phyloP scores from a whole-genome alignment of 2,329 filamentous ascomycete species.

The Fusarium hostae region DNA sequence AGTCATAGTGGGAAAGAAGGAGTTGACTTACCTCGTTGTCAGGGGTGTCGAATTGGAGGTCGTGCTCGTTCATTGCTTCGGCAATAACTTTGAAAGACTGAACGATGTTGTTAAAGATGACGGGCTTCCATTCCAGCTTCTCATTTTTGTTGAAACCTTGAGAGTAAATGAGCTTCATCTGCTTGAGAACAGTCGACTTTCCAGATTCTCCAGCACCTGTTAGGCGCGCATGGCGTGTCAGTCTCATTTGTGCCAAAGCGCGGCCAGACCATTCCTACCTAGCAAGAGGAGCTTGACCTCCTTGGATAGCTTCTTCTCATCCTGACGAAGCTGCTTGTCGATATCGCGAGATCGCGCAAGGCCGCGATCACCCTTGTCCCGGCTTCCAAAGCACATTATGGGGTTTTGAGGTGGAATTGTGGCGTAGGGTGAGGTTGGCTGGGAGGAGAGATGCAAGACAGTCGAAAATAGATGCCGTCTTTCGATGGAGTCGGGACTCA shows the following conservation, averaged over 20 bases:
- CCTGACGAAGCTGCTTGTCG: constrained; percentile 84
- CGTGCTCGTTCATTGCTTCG: constrained; percentile 89
- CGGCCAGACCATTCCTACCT: constrained; percentile 62
- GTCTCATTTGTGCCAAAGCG: neutral
- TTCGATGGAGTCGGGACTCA: neutral
- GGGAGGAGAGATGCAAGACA: constrained; percentile 2
- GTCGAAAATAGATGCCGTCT: neutral
- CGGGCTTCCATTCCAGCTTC: constrained; percentile 91
- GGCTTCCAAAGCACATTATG: constrained; percentile 73
- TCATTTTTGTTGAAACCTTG: constrained; percentile 91
- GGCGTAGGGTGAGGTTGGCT: neutral
- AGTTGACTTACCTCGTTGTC: constrained; percentile 76
- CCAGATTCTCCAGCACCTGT: constrained; percentile 88
- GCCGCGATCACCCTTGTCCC: constrained; percentile 61
- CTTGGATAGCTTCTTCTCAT: constrained; percentile 86
- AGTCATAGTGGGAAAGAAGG: neutral
- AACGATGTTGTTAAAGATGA: constrained; percentile 94
- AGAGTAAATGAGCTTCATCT: constrained; percentile 98
- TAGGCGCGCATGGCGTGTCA: constrained; percentile 23
- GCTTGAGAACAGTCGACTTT: constrained; percentile 97
- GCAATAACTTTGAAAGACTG: constrained; percentile 91
- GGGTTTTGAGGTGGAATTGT: constrained; percentile 12
- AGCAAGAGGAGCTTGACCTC: constrained; percentile 95
- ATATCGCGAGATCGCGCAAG: constrained; percentile 76
- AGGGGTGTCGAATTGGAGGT: constrained; percentile 80